Conservation (phyloP, 148 eudicot genomes). For the Mesembryanthemum crystallinum region DNA sequence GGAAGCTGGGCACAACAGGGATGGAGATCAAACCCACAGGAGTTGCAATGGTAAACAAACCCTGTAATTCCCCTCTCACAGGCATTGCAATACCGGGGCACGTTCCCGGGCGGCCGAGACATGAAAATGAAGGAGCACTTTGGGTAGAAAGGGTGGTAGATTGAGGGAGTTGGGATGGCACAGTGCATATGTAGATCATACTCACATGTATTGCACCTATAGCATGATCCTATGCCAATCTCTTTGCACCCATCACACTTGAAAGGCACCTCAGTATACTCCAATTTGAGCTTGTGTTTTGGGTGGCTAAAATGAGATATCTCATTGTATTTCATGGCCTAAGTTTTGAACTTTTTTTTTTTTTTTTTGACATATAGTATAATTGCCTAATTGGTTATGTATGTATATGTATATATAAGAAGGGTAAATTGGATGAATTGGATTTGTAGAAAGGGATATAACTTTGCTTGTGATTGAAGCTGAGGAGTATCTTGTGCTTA, state of each 20-base stretch:
- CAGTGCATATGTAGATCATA: constrained; percentile 85
- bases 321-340: constrained; percentile 66
- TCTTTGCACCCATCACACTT: constrained; percentile 95
- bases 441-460: constrained; percentile 14
- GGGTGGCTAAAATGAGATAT: constrained; percentile 79
- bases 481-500: constrained; percentile 23
- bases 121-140: constrained; percentile 79
- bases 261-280: constrained; percentile 65
- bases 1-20: constrained; percentile 95
- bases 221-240: constrained; percentile 71
- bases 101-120: constrained; percentile 56
- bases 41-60: constrained; percentile 74
- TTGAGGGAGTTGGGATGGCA: constrained; percentile 56
- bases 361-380: too few relatives aligned
- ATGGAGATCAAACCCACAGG: constrained; percentile 85
- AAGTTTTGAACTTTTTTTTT: neutral
- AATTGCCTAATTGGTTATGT: neutral
- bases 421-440: neutral
- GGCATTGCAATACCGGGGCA: constrained; percentile 83
- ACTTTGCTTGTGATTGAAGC: constrained; percentile 31
- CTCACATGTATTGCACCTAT: constrained; percentile 61
- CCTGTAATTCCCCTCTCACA: constrained; percentile 70
- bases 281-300: constrained; percentile 69
- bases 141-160: constrained; percentile 75
- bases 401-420: neutral